Conservation (phyloP, 1,284 basidiomycete species). For the Cystobasidiaceae sp. region DNA sequence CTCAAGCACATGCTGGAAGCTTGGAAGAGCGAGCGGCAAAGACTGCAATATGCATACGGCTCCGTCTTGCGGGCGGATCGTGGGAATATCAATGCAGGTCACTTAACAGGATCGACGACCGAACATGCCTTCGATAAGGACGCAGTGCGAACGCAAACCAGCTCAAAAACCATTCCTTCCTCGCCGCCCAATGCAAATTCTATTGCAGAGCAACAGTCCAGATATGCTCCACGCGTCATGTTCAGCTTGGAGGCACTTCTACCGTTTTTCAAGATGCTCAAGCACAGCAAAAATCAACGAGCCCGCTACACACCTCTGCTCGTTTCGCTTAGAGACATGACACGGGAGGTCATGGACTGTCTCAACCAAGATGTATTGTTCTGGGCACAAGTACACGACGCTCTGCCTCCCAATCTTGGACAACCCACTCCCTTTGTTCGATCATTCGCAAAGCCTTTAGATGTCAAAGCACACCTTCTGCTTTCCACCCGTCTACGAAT, state of each 20-base stretch:
- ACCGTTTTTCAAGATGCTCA: constrained; percentile 6
- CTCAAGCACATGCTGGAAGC: not conserved
- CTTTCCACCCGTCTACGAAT: too few relatives aligned
- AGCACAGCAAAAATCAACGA: not conserved
- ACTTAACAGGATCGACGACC: too few relatives aligned
- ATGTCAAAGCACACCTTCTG: too few relatives aligned
- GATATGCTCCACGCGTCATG: not conserved
- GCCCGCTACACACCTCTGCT: not conserved
- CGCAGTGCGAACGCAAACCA: too few relatives aligned
- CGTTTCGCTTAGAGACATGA: not conserved
- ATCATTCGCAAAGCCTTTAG: too few relatives aligned
- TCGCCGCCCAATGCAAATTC: too few relatives aligned
- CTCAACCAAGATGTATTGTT: not conserved
- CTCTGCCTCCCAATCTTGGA: not conserved
- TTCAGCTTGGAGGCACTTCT: not conserved
- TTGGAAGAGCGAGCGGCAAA: constrained; percentile 14
- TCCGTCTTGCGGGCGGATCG: not conserved
- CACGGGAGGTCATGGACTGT: not conserved
- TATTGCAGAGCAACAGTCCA: too few relatives aligned
- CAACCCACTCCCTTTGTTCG: too few relatives aligned
- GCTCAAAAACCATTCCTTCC: too few relatives aligned
- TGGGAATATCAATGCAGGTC: too few relatives aligned
- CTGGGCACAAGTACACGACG: not conserved
- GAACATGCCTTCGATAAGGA: too few relatives aligned
- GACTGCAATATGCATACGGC: not conserved